Percentiles rank a stretch among this genome's conserved stretches.
These are phyloP conservation scores for Ustulina deusta DNA, from an alignment of 2,329 filamentous ascomycete species.

Conservation along the genomic window DNA sequence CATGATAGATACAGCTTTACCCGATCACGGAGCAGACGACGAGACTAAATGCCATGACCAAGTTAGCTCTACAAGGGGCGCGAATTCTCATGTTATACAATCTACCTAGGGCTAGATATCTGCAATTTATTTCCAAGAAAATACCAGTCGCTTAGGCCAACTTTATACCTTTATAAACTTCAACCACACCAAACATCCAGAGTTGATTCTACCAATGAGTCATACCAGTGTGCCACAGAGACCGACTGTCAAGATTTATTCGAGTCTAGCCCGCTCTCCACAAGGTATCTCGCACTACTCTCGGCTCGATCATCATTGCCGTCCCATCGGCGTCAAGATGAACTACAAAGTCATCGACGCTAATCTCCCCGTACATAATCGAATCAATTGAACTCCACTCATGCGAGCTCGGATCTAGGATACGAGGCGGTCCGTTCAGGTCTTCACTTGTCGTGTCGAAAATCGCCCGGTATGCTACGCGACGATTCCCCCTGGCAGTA, in stretches of 20 bases:
- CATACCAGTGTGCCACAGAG: not conserved
- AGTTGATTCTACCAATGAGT: not conserved
- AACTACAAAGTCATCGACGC: slow-evolving; percentile 33
- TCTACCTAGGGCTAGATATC: not conserved
- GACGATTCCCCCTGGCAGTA: not conserved
- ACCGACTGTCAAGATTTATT: not conserved
- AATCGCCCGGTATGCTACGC: slow-evolving; percentile 24
- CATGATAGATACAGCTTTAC: slow-evolving; percentile 2
- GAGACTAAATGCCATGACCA: not conserved
- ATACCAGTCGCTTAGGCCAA: not conserved
- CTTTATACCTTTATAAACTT: not conserved
- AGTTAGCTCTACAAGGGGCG: not conserved
- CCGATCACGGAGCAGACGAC: not conserved
- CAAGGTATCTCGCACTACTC: slow-evolving; percentile 27
- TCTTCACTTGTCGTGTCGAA: slow-evolving; percentile 26
- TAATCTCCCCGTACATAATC: slow-evolving; percentile 26
- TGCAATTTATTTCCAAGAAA: not conserved
- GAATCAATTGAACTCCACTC: slow-evolving; percentile 22
- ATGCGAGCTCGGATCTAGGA: slow-evolving; percentile 15
- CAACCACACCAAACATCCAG: not conserved
- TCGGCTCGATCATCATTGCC: slow-evolving; percentile 24
- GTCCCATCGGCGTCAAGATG: slow-evolving; percentile 25
- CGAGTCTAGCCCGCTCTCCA: slow-evolving; percentile 1
- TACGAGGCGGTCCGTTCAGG: slow-evolving; percentile 2
- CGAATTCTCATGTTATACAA: not conserved